Evolutionary conservation across 192 early-diverging fungal genomes (phyloP).

Genomic region (Martensiomyces pterosporus): DNA sequence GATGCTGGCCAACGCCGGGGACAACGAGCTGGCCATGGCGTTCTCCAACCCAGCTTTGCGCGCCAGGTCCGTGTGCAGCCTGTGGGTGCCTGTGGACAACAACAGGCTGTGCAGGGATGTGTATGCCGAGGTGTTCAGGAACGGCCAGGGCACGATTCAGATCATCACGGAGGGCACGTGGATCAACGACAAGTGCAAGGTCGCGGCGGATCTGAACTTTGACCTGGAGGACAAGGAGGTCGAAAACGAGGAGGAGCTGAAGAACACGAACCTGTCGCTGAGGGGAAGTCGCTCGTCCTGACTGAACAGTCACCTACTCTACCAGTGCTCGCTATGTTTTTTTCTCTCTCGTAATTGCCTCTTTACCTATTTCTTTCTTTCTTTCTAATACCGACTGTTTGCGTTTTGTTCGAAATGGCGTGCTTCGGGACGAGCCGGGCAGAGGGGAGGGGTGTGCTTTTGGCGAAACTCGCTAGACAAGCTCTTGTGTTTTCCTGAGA

Average conservation of each 20-base stretch:
- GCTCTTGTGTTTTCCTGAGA: too few relatives aligned
- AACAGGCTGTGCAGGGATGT: constrained; percentile 5
- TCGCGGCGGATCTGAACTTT: constrained; percentile 24
- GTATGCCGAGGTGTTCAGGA: constrained; percentile 17
- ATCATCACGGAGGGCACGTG: constrained; percentile 29
- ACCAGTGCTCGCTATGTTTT: too few relatives aligned
- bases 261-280: too few relatives aligned
- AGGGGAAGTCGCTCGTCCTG: too few relatives aligned
- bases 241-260: constrained; percentile 12
- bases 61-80: constrained; percentile 22
- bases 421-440: too few relatives aligned
- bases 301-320: too few relatives aligned
- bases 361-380: too few relatives aligned
- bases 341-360: too few relatives aligned
- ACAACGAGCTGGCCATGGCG: constrained; percentile 14
- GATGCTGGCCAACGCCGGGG: constrained; percentile 7
- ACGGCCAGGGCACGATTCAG: constrained; percentile 35
- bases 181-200: constrained; percentile 9
- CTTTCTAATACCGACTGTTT: too few relatives aligned
- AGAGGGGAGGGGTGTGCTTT: too few relatives aligned
- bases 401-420: too few relatives aligned
- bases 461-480: too few relatives aligned
- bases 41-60: constrained; percentile 22
- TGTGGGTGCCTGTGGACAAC: constrained; percentile 44
- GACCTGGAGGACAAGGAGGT: constrained; percentile 2